These are phyloP conservation scores for Golubevia sp. DNA, from an alignment of 1,284 basidiomycete genomes.

Conservation along the genomic window DNA sequence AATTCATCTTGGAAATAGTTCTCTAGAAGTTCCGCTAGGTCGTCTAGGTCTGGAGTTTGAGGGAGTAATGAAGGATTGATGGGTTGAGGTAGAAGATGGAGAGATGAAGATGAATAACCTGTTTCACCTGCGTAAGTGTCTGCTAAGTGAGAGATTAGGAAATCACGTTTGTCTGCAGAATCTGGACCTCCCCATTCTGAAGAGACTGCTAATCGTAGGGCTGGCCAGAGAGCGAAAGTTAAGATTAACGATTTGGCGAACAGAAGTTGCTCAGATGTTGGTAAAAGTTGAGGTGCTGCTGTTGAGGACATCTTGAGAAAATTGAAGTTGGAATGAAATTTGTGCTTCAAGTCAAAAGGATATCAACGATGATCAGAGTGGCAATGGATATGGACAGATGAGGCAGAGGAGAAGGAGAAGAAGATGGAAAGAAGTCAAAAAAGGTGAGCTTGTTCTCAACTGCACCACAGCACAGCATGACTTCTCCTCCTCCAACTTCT, in stretches of 20 bases:
- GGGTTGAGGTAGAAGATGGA: neutral
- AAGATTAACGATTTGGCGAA: conserved; percentile 50
- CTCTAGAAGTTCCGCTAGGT: conserved; percentile 46
- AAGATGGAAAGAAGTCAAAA: too few species aligned
- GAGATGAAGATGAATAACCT: conserved; percentile 12
- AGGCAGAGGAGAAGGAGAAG: too few species aligned
- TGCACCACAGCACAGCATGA: too few species aligned
- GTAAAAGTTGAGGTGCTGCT: conserved; percentile 2
- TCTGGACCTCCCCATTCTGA: conserved; percentile 55
- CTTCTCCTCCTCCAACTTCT: too few species aligned
- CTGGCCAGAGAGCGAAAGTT: conserved; percentile 52
- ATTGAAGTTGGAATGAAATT: too few species aligned
- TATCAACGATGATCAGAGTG: too few species aligned
- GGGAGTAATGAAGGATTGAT: neutral
- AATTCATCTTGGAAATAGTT: conserved; percentile 52
- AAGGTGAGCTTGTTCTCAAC: too few species aligned
- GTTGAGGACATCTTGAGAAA: conserved; percentile 11
- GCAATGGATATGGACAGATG: too few species aligned
- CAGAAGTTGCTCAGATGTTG: conserved; percentile 41
- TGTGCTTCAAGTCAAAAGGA: too few species aligned
- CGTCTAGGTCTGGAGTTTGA: conserved; percentile 44
- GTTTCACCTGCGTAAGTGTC: conserved; percentile 38
- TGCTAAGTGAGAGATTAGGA: conserved; percentile 46
- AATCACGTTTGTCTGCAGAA: conserved; percentile 45
- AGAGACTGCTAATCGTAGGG: conserved; percentile 49